A percentile compares a stretch with the other conserved stretches of the same genome.
These are phyloP conservation scores for bread wheat (Triticum aestivum) DNA, from an alignment of 176 grass and related monocot genomes.

Conservation along the genomic window IWGSC_CS_RefSeq_v2.1 NC_057800.1:46024641-46025140, in stretches of 20 bases:
- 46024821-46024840: not conserved
- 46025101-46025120: not conserved
- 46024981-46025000: constrained; percentile 47
- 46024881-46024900: not conserved
- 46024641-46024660: not conserved
- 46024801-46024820: not conserved
- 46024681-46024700: constrained; percentile 10
- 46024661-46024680: not conserved
- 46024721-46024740: not conserved
- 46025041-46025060: not conserved
- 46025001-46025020: constrained; percentile 42
- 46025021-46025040: constrained; percentile 13
- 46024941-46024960: constrained; percentile 13
- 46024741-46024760: not conserved
- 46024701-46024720: constrained; percentile 32
- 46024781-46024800: not conserved
- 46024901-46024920: not conserved
- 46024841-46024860: constrained; percentile 28
- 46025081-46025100: not conserved
- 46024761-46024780: too few species aligned
- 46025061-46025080: not conserved
- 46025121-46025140: not conserved
- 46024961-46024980: not conserved
- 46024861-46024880: not conserved
- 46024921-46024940: not conserved